Evolutionary conservation across 202 grass and related monocot species (phyloP).

Genomic region (Dendrocalamus latiflorus): DNA sequence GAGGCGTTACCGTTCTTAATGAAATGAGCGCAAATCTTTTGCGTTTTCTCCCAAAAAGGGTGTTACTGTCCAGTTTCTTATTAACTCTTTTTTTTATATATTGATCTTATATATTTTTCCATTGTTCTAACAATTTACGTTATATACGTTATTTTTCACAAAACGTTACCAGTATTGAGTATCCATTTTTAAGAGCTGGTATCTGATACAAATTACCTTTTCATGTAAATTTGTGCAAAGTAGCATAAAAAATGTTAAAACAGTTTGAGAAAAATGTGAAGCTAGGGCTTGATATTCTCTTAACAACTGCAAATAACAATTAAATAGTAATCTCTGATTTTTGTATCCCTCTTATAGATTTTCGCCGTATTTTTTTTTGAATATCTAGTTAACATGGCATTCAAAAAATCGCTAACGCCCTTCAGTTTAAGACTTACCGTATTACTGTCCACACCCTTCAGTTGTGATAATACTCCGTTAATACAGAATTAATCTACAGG

Average conservation of each 20-base stretch:
- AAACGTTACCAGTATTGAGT: neutral
- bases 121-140: too few relatives aligned
- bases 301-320: neutral
- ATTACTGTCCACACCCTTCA: neutral
- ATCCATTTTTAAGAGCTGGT: neutral
- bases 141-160: neutral
- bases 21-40: too few relatives aligned
- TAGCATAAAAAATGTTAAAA: neutral
- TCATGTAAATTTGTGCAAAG: neutral
- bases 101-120: neutral
- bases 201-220: neutral
- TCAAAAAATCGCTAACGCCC: neutral
- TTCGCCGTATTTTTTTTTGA: neutral
- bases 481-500: neutral
- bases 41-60: neutral
- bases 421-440: neutral
- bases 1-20: neutral
- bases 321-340: neutral
- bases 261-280: neutral
- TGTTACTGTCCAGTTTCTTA: neutral
- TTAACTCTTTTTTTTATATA: neutral
- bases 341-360: neutral
- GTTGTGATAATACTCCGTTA: neutral
- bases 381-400: neutral
- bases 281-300: neutral